A percentile compares a stretch with the other conserved stretches of the same genome.
These are phyloP conservation scores for Phlyctochytrium arcticum DNA, from an alignment of 192 early-diverging fungal genomes.

Conservation along the genomic window DNA sequence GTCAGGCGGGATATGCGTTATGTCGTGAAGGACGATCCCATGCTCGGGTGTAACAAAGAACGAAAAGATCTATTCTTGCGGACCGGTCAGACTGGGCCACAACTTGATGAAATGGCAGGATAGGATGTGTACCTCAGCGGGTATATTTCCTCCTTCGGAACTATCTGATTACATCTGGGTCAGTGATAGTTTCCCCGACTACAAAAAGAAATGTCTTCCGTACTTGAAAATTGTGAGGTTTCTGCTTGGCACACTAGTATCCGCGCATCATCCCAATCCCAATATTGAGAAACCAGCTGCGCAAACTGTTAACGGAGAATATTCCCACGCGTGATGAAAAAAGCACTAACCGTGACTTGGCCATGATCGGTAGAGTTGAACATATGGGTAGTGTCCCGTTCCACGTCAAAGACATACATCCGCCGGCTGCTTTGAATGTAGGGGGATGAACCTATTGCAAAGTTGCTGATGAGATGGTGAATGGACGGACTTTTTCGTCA, in stretches of 20 bases:
- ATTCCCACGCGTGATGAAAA: not conserved
- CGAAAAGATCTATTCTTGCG: constrained; percentile 40
- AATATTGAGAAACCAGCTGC: constrained; percentile 17
- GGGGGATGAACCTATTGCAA: not conserved
- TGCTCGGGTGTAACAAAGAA: constrained; percentile 39
- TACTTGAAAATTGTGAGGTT: not conserved
- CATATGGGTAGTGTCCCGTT: constrained; percentile 22
- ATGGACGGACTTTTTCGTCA: not conserved
- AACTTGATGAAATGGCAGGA: too few species aligned
- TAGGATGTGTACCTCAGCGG: too few species aligned
- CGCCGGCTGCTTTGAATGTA: constrained; percentile 1
- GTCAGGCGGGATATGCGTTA: constrained; percentile 2
- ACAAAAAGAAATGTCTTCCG: too few species aligned
- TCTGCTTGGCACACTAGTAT: constrained; percentile 35
- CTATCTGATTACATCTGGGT: too few species aligned
- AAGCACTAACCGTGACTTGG: constrained; percentile 12
- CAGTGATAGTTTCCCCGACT: too few species aligned
- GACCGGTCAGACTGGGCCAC: too few species aligned
- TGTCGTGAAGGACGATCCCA: constrained; percentile 38
- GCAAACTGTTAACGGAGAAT: constrained; percentile 3
- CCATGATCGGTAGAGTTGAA: constrained; percentile 18
- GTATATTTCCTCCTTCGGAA: too few species aligned
- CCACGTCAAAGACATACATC: constrained; percentile 28
- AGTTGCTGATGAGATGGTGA: not conserved
- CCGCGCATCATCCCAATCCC: constrained; percentile 38